Percentiles rank a stretch among this genome's conserved stretches.
Conservation (phyloP, 2,329 filamentous ascomycete species). For the Penicillium sp. region DNA sequence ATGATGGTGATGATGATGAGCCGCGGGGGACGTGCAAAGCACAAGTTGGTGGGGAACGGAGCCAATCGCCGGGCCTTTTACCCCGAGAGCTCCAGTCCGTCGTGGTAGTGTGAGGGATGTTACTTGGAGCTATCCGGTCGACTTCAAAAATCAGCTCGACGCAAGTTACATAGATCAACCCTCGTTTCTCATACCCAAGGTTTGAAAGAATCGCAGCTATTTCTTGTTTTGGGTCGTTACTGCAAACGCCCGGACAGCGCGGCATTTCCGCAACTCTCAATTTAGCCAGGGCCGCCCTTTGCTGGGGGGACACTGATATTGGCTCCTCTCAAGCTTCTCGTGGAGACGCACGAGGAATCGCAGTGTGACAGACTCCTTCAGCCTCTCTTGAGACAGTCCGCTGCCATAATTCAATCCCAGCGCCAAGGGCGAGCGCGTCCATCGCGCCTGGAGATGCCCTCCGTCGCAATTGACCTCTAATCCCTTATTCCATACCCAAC, state of each 20-base stretch:
- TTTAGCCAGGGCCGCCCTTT: background rate
- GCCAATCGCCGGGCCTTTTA: constrained; percentile 4
- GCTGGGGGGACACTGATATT: background rate
- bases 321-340: background rate
- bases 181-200: background rate
- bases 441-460: background rate
- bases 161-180: background rate
- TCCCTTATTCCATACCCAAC: background rate
- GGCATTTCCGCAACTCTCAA: background rate
- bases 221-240: background rate
- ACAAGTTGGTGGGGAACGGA: constrained; percentile 22
- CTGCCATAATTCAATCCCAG: background rate
- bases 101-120: too few relatives aligned
- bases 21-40: constrained; percentile 19
- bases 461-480: background rate
- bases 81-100: constrained; percentile 1
- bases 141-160: background rate
- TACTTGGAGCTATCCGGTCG: background rate
- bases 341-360: background rate
- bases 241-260: background rate
- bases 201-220: background rate
- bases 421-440: background rate
- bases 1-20: constrained; percentile 2
- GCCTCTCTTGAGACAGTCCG: background rate
- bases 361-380: too few relatives aligned